Evolutionary conservation across 495 filamentous ascomycete genomes (phyloP).

Genomic region (Penicillium mononematosum): DNA sequence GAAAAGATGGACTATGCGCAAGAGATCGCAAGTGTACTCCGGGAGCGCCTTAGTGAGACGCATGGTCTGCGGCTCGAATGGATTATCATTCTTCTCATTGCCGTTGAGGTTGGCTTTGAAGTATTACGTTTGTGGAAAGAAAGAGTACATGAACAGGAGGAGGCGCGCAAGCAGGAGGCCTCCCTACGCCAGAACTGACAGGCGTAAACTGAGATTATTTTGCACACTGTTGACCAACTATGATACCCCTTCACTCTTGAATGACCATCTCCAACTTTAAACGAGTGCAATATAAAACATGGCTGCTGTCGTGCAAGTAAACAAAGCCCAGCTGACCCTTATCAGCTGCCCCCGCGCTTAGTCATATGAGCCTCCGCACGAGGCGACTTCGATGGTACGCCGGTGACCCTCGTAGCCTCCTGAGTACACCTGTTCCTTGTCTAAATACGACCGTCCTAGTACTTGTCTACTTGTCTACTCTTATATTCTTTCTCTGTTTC

Average conservation of each 20-base stretch:
- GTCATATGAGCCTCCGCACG: slow-evolving; percentile 8
- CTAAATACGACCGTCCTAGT: background rate
- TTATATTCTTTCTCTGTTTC: background rate
- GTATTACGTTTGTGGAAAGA: slow-evolving; percentile 61
- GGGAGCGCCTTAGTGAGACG: slow-evolving; percentile 85
- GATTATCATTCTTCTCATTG: slow-evolving; percentile 94
- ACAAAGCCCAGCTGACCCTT: slow-evolving; percentile 6
- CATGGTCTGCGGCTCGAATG: slow-evolving; percentile 87
- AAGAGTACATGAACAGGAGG: slow-evolving; percentile 46
- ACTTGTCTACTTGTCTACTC: background rate
- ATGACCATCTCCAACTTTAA: background rate
- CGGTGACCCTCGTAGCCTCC: background rate
- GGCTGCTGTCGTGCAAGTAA: background rate
- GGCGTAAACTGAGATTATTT: background rate
- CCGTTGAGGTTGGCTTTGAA: slow-evolving; percentile 81
- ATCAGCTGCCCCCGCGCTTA: slow-evolving; percentile 14
- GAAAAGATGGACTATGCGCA: slow-evolving; percentile 97
- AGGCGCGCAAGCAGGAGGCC: slow-evolving; percentile 27
- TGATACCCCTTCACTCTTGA: slow-evolving; percentile 25
- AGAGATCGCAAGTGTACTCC: slow-evolving; percentile 86
- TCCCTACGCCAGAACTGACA: slow-evolving; percentile 4
- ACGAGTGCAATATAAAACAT: background rate
- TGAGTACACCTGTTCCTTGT: background rate
- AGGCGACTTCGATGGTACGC: background rate
- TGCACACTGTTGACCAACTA: slow-evolving; percentile 5